Evolutionary conservation across 768 basidiomycete genomes (phyloP), one percentile per base, ranked within the genome.

Genomic region (Hericium coralloides): DNA sequence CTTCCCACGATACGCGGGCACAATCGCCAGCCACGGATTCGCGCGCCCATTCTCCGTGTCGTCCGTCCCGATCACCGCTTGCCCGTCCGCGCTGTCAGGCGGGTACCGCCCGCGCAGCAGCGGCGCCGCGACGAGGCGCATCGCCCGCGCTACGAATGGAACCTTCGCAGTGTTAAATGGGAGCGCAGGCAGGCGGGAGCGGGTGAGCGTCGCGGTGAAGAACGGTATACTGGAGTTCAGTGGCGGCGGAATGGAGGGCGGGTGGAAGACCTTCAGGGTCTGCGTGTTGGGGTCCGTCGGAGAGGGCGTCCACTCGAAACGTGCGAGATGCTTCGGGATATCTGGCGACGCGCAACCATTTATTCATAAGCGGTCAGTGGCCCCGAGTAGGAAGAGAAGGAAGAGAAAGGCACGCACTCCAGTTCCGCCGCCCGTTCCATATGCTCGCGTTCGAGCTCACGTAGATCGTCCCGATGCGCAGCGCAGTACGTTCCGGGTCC

Each of bases 401-500:
- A 4, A 22, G 3, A 5, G 3, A 23, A 4, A 4, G 2, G 38
- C 9, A 52, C 17, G 10, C 15, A 61, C 60, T 59, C 60, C 60
- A 61, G 49, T 56, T 55, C 18, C 9, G 20, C 20, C 60, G 60
- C 2, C 59, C 60, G 10, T 59, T 60, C 58, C 50, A 56, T 9
- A 55, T 14, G 23, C 52, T 55, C 49, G 56, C 18, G 4, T n/a
- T 15, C 2, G 49, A 9, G 49, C 55, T 56, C 17, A 61, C 60
- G 39, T 55, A 61, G 39, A 57, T 61, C 18, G 52, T 60, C 12
- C 59, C 60, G 43, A 59, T 49, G 2, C 60, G 58, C 3, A 12
- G 14, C 5, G 37, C 18, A 2, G 50, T 49, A 2, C 55, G 14
- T 22, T 53, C 49, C 25, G 15, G 20, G n/a, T 54, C 26, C 18